These are phyloP conservation scores for Ganoderma meredithae DNA, from an alignment of 1,284 basidiomycete species.

Conservation along the genomic window DNA sequence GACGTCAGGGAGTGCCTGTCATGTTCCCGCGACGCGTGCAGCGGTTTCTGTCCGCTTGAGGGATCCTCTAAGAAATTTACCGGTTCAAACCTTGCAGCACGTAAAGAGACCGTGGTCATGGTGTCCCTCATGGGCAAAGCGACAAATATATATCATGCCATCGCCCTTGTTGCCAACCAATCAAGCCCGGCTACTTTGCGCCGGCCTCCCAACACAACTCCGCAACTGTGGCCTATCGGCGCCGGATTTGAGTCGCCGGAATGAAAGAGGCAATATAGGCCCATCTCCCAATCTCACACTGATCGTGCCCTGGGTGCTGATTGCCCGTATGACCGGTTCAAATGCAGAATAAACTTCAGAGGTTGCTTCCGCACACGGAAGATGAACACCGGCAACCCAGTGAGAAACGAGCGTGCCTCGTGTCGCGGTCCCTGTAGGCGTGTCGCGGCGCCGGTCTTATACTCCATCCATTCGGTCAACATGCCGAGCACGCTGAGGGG, in stretches of 20 bases:
- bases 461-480: background rate
- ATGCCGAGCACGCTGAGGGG: background rate
- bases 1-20: conserved; percentile 2
- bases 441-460: background rate
- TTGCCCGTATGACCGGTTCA: background rate
- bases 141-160: background rate
- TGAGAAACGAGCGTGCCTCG: conserved; percentile 9
- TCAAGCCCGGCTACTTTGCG: background rate
- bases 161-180: conserved; percentile 1
- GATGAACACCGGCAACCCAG: conserved; percentile 5
- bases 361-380: conserved; percentile 12
- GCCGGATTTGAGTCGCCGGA: conserved; percentile 11
- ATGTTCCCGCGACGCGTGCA: conserved; percentile 6
- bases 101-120: conserved; percentile 9
- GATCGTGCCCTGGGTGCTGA: background rate
- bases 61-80: background rate
- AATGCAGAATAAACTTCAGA: conserved; percentile 15
- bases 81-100: background rate
- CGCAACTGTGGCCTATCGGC: conserved; percentile 1
- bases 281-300: conserved; percentile 2
- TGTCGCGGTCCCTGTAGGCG: conserved; percentile 3
- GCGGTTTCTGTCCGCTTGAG: background rate
- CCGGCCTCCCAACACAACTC: conserved; percentile 9
- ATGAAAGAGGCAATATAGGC: background rate
- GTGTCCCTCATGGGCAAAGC: background rate